Evolutionary conservation across 2,329 filamentous ascomycete species (phyloP), one percentile per base, ranked within the genome.

Genomic region (Tolypocladium nubicola): DNA sequence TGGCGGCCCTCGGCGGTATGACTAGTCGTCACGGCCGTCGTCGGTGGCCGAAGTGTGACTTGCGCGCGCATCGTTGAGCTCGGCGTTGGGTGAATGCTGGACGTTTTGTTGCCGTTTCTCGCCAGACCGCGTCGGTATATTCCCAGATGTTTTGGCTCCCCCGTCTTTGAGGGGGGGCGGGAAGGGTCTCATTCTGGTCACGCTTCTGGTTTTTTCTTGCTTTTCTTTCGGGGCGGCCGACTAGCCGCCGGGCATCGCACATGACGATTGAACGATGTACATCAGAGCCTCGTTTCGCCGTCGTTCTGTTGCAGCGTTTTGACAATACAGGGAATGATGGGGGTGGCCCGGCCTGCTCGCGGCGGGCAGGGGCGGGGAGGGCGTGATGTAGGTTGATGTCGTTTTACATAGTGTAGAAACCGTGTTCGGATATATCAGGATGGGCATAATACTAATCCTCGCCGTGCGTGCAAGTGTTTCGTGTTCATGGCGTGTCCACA

Each of bases 1-100:
- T 61, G 64, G 63, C 35, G 62, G 58, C 37, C 54, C 63, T 21
- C 65, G 62, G 53, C 64, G 65, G 54, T 72, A 70, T 55, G 68
- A 70, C 54, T 70, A 59, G 58, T 10, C 54, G 19, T 39, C 37
- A 35, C n/a, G 19, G 19, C 40, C 53, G 23, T 35, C 30, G 30
- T 21, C 38, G 53, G 38, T 54, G 37, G 53, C 35, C 23, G 26
- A n/a, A 23, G 40, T 35, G 13, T 49, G 52, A 45, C 43, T 49
- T 49, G 21, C 52, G 26, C 49, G 26, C 30, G 53, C 56, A 35
- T 52, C 21, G 52, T 21, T 53, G 49, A 52, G 47, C 19, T 57
- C 53, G 58, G 35, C 60, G 58, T 57, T 56, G 53, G 50, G 57
- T 41, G 57, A 47, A 47, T 37, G 41, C 45, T 16, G 40, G 35